Conservation (phyloP, 768 basidiomycete species). For the Rhizopogon vinicolor region DNA sequence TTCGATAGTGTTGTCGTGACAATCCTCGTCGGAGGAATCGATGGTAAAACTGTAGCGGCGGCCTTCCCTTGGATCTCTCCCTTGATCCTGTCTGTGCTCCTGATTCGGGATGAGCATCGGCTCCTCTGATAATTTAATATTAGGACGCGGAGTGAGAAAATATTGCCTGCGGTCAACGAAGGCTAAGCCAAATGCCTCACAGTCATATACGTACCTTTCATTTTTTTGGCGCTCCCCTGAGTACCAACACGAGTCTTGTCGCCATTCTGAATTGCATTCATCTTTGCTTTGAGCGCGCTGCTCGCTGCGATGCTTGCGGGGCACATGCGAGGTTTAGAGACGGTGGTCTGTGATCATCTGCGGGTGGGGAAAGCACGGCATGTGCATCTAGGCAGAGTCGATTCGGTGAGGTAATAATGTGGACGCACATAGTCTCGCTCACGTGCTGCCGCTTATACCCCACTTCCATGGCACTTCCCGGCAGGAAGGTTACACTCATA, state of each 20-base stretch:
- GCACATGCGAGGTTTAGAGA: background rate
- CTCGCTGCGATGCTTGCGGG: background rate
- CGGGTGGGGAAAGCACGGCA: background rate
- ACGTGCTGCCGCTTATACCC: background rate
- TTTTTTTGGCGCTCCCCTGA: background rate
- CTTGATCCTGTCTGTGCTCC: background rate
- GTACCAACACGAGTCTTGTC: background rate
- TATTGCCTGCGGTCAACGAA: background rate
- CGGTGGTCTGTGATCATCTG: background rate
- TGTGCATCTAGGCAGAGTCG: background rate
- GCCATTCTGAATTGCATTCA: background rate
- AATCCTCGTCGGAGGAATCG: slow-evolving; percentile 13
- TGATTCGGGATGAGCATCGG: background rate
- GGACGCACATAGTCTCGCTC: background rate
- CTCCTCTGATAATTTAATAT: background rate
- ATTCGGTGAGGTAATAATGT: background rate
- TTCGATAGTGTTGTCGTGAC: slow-evolving; percentile 3
- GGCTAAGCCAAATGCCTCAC: background rate
- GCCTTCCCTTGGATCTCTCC: background rate
- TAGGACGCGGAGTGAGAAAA: background rate
- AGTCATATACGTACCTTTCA: background rate
- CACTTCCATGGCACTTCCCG: background rate
- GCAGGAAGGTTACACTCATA: too few species aligned
- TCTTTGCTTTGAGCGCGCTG: background rate
- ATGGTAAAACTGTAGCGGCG: slow-evolving; percentile 2